Conservation (phyloP, 2,329 filamentous ascomycete species). For the Meredithiella fracta region DNA sequence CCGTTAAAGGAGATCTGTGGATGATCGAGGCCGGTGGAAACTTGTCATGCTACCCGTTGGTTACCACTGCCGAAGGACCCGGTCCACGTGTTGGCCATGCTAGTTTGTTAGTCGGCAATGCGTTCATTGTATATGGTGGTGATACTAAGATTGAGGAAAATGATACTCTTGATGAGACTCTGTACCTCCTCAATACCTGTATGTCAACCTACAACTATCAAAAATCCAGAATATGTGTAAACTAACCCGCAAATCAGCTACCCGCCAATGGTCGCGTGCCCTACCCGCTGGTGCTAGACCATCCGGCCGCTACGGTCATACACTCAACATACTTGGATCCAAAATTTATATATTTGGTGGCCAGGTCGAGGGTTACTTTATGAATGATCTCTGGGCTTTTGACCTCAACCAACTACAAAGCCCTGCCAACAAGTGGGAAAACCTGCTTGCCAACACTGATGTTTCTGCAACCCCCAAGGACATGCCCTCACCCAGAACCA, state of each 20-base stretch:
- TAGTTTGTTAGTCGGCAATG: slow-evolving; percentile 88
- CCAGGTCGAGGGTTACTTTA: slow-evolving; percentile 92
- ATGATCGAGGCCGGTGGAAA: slow-evolving; percentile 83
- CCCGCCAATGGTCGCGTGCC: slow-evolving; percentile 92
- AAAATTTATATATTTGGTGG: slow-evolving; percentile 97
- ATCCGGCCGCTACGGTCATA: slow-evolving; percentile 86
- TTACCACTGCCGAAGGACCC: slow-evolving; percentile 83
- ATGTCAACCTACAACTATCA: slow-evolving; percentile 28
- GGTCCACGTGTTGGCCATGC: slow-evolving; percentile 89
- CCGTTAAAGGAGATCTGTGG: slow-evolving; percentile 94
- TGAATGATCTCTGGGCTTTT: slow-evolving; percentile 92
- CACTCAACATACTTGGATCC: slow-evolving; percentile 86
- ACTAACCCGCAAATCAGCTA: slow-evolving; percentile 40
- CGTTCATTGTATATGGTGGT: slow-evolving; percentile 96
- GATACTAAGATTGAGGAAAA: slow-evolving; percentile 94
- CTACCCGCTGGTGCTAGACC: slow-evolving; percentile 74
- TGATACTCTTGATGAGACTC: slow-evolving; percentile 80
- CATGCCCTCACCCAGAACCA: slow-evolving; percentile 77
- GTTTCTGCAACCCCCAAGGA: slow-evolving; percentile 25
- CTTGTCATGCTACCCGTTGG: slow-evolving; percentile 79
- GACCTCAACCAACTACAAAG: slow-evolving; percentile 90
- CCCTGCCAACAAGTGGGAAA: slow-evolving; percentile 83
- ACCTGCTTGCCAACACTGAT: slow-evolving; percentile 43
- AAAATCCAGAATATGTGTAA: not conserved
- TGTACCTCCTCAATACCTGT: slow-evolving; percentile 97